Base-by-base conservation (phyloP, 2,329 filamentous ascomycete genomes). In the Neonectria sp. region DNA sequence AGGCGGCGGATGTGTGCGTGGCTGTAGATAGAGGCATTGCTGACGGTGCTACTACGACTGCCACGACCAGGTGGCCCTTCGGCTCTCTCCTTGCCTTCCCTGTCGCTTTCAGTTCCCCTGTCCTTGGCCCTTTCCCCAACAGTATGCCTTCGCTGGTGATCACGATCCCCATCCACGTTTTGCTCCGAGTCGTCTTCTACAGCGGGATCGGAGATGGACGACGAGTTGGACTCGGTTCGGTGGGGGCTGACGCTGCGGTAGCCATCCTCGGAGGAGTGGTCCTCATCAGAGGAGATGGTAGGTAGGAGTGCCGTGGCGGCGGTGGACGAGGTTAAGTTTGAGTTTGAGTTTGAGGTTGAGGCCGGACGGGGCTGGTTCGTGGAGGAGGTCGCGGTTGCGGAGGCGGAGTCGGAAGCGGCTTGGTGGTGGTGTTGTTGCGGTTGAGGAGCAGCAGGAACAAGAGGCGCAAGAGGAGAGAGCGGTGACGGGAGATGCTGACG, bases 1-100 rank as follows among this genome's bases (percentile, higher is more conserved):
- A 91, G 81, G 43, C 87, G 85, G 61, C 86, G 84, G 53, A 89
- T 79, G 55, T 80, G 84, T 67, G 84, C 79, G 52, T 80, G 83
- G 68, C 84, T 85, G 48, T 80, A 77, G 68, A 79, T 82, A 35
- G 69, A 70, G 5, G 74, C 71, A 64, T 76, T 79, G 63, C 72
- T 77, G 55, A 77, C 73, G 33, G 79, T 73, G 45, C 73, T 77
- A 68, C 76, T 80, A 25, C 75, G 75, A 52, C 76, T 75, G 40
- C 76, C 70, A 11, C 74, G 71, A 1, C 71, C 70, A 48, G 72
- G 70, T 7, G 61, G 65, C 2, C 59, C 61, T n/a, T 67, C 65
- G 21, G 45, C 40, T 21, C 21, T 65, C 29, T 64, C 60, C 15
- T 53, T 61, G 11, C 65, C 63, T 58, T 66, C 40, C 33, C 15